Evolutionary conservation across 2,329 filamentous ascomycete genomes (phyloP), one percentile per base, ranked within the genome.

Genomic region (Trichoderma hamatum): DNA sequence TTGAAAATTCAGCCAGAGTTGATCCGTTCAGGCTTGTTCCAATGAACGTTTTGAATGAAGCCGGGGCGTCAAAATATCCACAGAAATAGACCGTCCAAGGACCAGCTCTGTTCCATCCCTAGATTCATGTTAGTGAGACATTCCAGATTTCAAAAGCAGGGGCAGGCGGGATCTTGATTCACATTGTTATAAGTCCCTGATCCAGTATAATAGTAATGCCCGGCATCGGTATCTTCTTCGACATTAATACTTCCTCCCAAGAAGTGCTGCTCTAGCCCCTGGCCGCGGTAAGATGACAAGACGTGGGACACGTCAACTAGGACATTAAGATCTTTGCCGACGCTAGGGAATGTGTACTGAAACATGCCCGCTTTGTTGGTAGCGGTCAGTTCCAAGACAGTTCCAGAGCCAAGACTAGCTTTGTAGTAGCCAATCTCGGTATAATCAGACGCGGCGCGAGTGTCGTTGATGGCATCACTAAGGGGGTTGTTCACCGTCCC

Each of bases 291-390:
- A 2, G 88, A 90, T 2, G 87, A 84, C 49, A 91, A 78, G n/a
- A 88, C 85, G 75, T 91, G 89, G 1, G 88, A 90, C 9, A 90
- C 86, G 74, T 91, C 89, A 6, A 89, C 85, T 28, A 91, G 81
- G 19, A 91, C 74, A 52, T 86, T 81, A 19, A 81, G 82, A 3
- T 78, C 73, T 2, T 72, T 56, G 46, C 75, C 74, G 0, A 75
- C 74, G 3, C 72, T 71, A 0, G 88, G 85, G 67, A 90, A 92
- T 0, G 78, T 82, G 72, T 92, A 91, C 69, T 85, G 82, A 73
- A 87, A 86, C n/a, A 90, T 78, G 1, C 88, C 88, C 0, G 86
- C 84, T 71, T 85, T 87, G 3, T 80, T 76, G 0, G 86, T 83
- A 1, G 86, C 89, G 9, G 83, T 82, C 70, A 92, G 74, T 74